These are phyloP conservation scores for Zygosaccharomyces lentus DNA, from an alignment of 805 yeast genomes.

Conservation along the genomic window DNA sequence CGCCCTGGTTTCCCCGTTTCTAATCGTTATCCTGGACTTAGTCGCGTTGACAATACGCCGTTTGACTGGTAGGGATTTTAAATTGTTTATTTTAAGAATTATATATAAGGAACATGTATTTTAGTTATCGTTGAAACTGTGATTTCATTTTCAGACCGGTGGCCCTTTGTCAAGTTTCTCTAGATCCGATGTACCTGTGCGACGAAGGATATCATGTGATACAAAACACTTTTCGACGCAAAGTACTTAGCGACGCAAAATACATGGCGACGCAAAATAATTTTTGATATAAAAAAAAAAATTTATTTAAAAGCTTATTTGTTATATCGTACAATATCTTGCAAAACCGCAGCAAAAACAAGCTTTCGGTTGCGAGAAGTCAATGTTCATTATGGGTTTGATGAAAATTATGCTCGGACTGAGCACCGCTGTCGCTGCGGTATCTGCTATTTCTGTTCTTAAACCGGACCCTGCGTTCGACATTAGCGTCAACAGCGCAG, in stretches of 20 bases:
- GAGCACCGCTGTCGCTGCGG: not conserved
- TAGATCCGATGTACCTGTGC: not conserved
- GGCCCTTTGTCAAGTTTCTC: not conserved
- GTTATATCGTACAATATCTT: too few species aligned
- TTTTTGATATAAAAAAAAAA: not conserved
- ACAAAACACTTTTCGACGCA: not conserved
- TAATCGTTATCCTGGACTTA: not conserved
- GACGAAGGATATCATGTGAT: not conserved
- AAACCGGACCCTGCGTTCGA: not conserved
- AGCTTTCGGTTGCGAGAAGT: not conserved
- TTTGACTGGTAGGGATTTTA: not conserved
- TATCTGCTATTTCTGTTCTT: conserved; percentile 3
- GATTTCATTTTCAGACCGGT: not conserved
- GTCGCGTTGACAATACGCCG: not conserved
- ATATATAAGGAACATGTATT: conserved; percentile 22
- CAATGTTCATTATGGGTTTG: not conserved
- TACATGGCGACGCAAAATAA: not conserved
- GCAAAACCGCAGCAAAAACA: too few species aligned
- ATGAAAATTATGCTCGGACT: not conserved
- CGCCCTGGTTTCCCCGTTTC: not conserved
- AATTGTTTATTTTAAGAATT: conserved; percentile 3
- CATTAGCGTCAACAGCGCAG: conserved; percentile 2
- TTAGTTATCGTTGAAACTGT: conserved; percentile 18
- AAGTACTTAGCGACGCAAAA: conserved; percentile 2
- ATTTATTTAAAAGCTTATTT: not conserved